Evolutionary conservation across 2,329 filamentous ascomycete species (phyloP).

Genomic region (Alternaria sp.): DNA sequence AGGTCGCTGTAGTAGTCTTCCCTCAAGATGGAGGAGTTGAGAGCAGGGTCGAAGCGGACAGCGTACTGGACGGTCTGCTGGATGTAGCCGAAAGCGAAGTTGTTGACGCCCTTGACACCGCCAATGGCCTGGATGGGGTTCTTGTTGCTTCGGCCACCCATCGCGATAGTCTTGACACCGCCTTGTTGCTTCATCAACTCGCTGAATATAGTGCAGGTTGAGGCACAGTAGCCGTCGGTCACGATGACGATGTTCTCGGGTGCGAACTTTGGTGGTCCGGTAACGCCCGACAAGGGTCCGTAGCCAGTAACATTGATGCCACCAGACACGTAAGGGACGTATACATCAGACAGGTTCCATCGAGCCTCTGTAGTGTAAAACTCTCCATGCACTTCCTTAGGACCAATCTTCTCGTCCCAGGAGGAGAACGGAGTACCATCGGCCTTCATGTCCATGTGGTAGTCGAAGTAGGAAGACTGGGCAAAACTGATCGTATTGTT

Average conservation of each 20-base stretch:
- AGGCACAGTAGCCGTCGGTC: constrained; percentile 66
- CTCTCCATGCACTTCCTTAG: constrained; percentile 49
- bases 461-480: constrained; percentile 54
- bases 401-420: constrained; percentile 53
- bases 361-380: constrained; percentile 40
- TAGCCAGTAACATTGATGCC: constrained; percentile 48
- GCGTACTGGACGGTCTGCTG: constrained; percentile 32
- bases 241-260: constrained; percentile 60
- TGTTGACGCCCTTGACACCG: constrained; percentile 59
- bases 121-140: constrained; percentile 62
- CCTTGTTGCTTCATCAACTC: constrained; percentile 61
- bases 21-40: constrained; percentile 34
- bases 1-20: constrained; percentile 34
- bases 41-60: constrained; percentile 26
- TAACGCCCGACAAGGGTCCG: constrained; percentile 51
- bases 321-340: constrained; percentile 36
- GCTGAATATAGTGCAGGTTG: constrained; percentile 63
- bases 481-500: constrained; percentile 49
- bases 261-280: constrained; percentile 56
- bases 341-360: constrained; percentile 47
- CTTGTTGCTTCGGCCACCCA: constrained; percentile 57
- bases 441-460: constrained; percentile 54
- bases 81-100: constrained; percentile 43
- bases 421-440: constrained; percentile 58
- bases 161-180: constrained; percentile 60